Percentiles rank a stretch among this genome's conserved stretches.
These are phyloP conservation scores for Asterophora parasitica DNA, from an alignment of 768 basidiomycete species.

Conservation along the genomic window DNA sequence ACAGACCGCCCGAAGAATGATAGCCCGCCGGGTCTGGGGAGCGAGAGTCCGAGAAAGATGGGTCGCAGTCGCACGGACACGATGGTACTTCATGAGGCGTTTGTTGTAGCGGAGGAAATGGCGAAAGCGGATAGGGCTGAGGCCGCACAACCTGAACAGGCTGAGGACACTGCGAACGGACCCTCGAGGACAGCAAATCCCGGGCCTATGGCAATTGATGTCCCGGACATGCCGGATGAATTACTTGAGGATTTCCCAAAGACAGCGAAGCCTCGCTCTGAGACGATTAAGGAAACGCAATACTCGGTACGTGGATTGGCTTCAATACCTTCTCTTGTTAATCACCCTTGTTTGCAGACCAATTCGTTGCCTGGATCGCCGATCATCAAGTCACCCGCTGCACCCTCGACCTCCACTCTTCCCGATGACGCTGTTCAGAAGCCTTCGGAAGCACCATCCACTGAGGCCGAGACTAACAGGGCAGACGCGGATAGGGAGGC, in stretches of 20 bases:
- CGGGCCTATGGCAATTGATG: neutral
- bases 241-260: conserved; percentile 8
- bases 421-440: neutral
- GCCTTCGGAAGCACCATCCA: neutral
- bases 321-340: neutral
- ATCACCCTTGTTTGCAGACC: neutral
- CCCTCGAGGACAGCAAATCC: neutral
- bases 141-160: too few relatives aligned
- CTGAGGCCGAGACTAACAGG: neutral
- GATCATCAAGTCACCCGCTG: conserved; percentile 9
- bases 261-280: conserved; percentile 1
- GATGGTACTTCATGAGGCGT: conserved; percentile 58
- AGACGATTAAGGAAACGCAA: conserved; percentile 4
- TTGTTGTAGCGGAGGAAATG: conserved; percentile 31
- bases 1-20: conserved; percentile 14
- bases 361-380: conserved; percentile 15
- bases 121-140: conserved; percentile 5
- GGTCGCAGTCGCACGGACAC: conserved; percentile 67
- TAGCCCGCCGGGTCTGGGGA: conserved; percentile 21
- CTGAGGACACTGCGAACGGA: neutral
- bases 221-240: neutral
- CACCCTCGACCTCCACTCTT: neutral
- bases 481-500: neutral
- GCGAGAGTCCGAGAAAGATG: conserved; percentile 39
- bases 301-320: too few relatives aligned